These are phyloP conservation scores for Botrytis fabae DNA, from an alignment of 2,329 filamentous ascomycete genomes.

Conservation along the genomic window DNA sequence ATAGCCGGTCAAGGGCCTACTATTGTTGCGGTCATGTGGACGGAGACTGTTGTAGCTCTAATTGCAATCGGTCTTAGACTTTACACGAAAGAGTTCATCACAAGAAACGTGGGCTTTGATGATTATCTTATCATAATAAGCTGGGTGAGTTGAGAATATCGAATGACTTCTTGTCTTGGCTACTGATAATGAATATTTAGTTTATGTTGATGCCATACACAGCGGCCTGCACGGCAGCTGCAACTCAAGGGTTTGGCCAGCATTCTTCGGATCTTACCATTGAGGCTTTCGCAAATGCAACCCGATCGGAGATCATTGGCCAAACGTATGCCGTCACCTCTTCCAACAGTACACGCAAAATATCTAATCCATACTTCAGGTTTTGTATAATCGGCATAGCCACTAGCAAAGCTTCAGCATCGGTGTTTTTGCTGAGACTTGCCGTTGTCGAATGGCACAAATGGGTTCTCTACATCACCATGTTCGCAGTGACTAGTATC, in stretches of 20 bases:
- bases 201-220: conserved; percentile 27
- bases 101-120: conserved; percentile 23
- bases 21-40: conserved; percentile 26
- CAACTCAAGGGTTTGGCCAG: conserved; percentile 24
- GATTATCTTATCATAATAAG: conserved; percentile 25
- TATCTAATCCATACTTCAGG: background rate
- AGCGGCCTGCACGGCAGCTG: conserved; percentile 15
- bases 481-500: conserved; percentile 19
- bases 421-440: conserved; percentile 27
- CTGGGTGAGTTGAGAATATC: conserved; percentile 16
- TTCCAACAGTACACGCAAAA: background rate
- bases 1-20: conserved; percentile 25
- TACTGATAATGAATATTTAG: conserved; percentile 1
- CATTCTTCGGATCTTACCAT: conserved; percentile 20
- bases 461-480: conserved; percentile 20
- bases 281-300: conserved; percentile 20
- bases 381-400: conserved; percentile 27
- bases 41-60: conserved; percentile 25
- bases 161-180: background rate
- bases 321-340: conserved; percentile 24
- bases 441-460: conserved; percentile 26
- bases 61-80: conserved; percentile 25
- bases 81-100: conserved; percentile 24
- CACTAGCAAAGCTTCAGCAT: conserved; percentile 27
- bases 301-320: conserved; percentile 27